These are phyloP conservation scores for Phytopythium helicoides DNA, from an alignment of 352 stramenopile species.

Conservation along the genomic window DNA sequence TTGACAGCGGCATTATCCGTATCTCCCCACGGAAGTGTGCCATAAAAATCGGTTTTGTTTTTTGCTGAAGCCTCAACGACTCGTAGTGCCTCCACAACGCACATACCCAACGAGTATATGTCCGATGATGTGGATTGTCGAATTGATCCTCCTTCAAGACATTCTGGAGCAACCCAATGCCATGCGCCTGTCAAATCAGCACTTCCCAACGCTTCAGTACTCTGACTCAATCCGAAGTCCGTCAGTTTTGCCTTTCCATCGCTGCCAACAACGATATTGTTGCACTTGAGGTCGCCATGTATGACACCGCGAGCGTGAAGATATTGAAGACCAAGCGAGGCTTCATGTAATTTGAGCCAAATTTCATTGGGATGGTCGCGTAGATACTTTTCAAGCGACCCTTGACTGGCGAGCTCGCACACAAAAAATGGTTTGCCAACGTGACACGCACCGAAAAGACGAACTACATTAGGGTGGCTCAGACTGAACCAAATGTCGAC, in stretches of 20 bases:
- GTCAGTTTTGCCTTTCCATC: neutral
- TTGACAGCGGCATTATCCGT: neutral
- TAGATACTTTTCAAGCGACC: slow-evolving; percentile 14
- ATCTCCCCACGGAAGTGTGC: neutral
- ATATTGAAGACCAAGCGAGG: neutral
- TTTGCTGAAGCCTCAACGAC: neutral
- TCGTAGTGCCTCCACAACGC: slow-evolving; percentile 1
- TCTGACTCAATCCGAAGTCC: neutral
- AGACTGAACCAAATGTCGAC: slow-evolving; percentile 18
- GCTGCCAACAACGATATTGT: slow-evolving; percentile 1
- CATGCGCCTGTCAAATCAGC: neutral
- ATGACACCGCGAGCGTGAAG: too few species aligned
- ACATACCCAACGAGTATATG: slow-evolving; percentile 1
- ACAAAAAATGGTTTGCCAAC: slow-evolving; percentile 15
- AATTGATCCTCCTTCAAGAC: neutral
- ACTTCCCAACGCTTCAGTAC: neutral
- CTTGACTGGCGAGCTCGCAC: too few species aligned
- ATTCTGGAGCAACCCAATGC: slow-evolving; percentile 6
- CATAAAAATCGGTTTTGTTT: neutral
- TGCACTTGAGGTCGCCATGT: too few species aligned
- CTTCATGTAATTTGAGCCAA: neutral
- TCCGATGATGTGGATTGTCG: neutral
- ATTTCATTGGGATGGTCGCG: neutral
- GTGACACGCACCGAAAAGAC: slow-evolving; percentile 16
- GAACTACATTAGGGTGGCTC: slow-evolving; percentile 15